Conservation (phyloP, 2,329 filamentous ascomycete genomes). For the Zymoseptoria pseudotritici region DNA sequence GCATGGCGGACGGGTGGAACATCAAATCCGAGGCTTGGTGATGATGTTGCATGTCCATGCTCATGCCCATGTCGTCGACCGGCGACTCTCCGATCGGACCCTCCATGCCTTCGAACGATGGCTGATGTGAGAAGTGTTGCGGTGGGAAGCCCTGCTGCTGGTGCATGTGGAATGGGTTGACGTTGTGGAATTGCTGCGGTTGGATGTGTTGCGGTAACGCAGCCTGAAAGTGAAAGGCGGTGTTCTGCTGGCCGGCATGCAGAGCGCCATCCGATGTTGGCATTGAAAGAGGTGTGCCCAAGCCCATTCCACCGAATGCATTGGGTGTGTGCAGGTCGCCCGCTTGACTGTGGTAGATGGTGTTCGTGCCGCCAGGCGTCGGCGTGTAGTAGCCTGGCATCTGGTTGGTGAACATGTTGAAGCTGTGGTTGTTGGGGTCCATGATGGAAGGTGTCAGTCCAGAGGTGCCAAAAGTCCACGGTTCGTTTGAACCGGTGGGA, state of each 20-base stretch:
- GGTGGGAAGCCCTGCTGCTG: constrained; percentile 59
- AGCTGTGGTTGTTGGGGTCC: constrained; percentile 76
- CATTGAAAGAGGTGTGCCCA: constrained; percentile 76
- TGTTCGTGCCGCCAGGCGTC: constrained; percentile 72
- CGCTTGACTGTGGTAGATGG: constrained; percentile 73
- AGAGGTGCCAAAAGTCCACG: constrained; percentile 52
- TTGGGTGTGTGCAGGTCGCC: constrained; percentile 82
- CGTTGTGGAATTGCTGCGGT: constrained; percentile 49
- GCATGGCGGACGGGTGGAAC: constrained; percentile 45
- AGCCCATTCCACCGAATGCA: constrained; percentile 53
- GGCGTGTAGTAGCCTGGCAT: constrained; percentile 81
- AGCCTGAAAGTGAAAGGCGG: constrained; percentile 61
- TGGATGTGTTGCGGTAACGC: constrained; percentile 53
- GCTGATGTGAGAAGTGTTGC: constrained; percentile 71
- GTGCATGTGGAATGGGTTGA: constrained; percentile 62
- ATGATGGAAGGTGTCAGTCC: constrained; percentile 77
- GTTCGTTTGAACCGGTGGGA: constrained; percentile 69
- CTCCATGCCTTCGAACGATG: constrained; percentile 69
- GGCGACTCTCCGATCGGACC: constrained; percentile 58
- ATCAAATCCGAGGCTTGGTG: constrained; percentile 53
- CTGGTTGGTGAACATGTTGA: constrained; percentile 69
- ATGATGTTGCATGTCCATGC: constrained; percentile 47
- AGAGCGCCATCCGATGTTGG: constrained; percentile 61
- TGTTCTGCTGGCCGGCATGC: constrained; percentile 49
- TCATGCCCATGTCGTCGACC: constrained; percentile 49